Evolutionary conservation across 768 basidiomycete genomes (phyloP).

Genomic region (Lepiota brunneoincarnata): DNA sequence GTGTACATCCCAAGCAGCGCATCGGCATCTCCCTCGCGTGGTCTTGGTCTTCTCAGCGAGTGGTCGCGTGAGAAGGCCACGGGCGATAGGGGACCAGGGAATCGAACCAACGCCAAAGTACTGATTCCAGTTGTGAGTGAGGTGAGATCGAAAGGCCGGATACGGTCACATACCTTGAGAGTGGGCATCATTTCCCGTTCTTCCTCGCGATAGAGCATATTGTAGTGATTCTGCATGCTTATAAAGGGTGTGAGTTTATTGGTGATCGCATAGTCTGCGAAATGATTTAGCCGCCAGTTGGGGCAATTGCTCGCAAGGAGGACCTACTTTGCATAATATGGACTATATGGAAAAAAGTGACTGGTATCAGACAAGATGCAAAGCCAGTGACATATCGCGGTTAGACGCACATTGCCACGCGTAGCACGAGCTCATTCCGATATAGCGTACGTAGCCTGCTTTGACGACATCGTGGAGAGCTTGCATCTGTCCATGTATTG

Average conservation of each 20-base stretch:
- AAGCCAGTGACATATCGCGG: background rate
- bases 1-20: conserved; percentile 25
- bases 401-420: conserved; percentile 50
- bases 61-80: conserved; percentile 47
- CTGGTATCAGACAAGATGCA: background rate
- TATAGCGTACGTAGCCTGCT: conserved; percentile 59
- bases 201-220: conserved; percentile 61
- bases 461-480: conserved; percentile 68
- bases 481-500: conserved; percentile 46
- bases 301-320: background rate
- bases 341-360: conserved; percentile 28
- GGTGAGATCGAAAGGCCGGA: background rate
- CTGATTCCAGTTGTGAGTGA: conserved; percentile 21
- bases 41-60: conserved; percentile 38
- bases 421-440: conserved; percentile 56
- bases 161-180: conserved; percentile 35
- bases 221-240: conserved; percentile 71
- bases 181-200: conserved; percentile 65
- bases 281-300: background rate
- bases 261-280: conserved; percentile 54
- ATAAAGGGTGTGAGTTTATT: conserved; percentile 62
- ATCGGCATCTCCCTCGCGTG: conserved; percentile 35
- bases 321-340: conserved; percentile 52
- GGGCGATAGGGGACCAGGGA: conserved; percentile 58
- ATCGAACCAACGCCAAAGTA: conserved; percentile 53